Base-by-base conservation (phyloP, 306 rosid species). In the Gynostemma pentaphyllum region DNA sequence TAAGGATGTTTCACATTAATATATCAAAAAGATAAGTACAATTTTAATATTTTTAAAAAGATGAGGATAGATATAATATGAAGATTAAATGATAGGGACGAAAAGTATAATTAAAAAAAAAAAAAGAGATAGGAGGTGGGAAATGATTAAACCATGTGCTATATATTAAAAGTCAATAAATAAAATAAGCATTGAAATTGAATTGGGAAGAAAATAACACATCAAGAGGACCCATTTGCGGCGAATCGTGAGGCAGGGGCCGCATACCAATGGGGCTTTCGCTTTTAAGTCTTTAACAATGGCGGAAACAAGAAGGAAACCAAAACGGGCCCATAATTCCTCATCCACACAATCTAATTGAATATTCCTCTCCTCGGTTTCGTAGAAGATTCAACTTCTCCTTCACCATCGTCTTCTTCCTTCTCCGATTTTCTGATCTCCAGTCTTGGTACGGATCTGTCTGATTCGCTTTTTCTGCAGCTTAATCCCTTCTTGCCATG, bases 401-500 rank as follows among this genome's bases (percentile, higher is more conserved):
- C 67, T 5, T 29, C 24, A 22, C n/a, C 3, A 9, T 8, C 41
- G 6, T 15, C 21, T 63, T 22, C 53, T 63, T 7, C 9, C 26
- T 63, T 40, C 28, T 41, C 40, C 23, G 32, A n/a, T 15, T 27
- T 65, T 48, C 45, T 45, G 36, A 48, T 65, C 39, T 3, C 36
- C 54, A 3, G 62, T 7, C 4, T 18, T 18, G 7, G 28, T 15
- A n/a, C 19, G 7, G 21, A 64, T 34, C 45, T 30, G 50, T 34
- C 42, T 68, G 14, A 52, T 53, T 47, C 55, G 27, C 72, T 53
- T 36, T 39, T 36, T n/a, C 36, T 61, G 19, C 60, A 14, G 57
- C 53, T 47, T 14, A 3, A 3, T 47, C 63, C 69, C 36, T 23
- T 73, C 77, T 73, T 87, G 92, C 92, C 95, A 87, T 87, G 95